Evolutionary conservation across 1,284 basidiomycete species (phyloP), one percentile per base, ranked within the genome.

Genomic region (Wallemia mellicola): DNA sequence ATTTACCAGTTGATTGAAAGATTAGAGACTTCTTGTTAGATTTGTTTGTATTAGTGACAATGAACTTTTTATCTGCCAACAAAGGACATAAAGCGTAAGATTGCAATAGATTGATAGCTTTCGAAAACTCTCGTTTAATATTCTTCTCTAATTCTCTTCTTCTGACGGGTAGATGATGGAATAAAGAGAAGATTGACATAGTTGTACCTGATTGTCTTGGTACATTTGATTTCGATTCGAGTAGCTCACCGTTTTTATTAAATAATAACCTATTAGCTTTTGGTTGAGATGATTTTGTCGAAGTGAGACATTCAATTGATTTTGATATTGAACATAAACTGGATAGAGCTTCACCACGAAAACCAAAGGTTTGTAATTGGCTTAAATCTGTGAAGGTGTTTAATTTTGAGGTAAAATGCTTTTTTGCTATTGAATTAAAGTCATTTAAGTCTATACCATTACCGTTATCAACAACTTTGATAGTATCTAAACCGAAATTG

Each of bases 381-480:
- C 78, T 73, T 0, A 98, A 76, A 65, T 88, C 85, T 1, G 77
- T 73, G 65, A 85, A 86, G 1, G 79, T 77, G 0, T 79, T 71
- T 0, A 98, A 74, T 68, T 98, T 98, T 17, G 91, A 95, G 0
- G 92, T 98, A 68, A 91, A 80, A 66, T 96, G 86, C 68, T 94
- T 95, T 61, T 91, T 73, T 1, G 79, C 88, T 27, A 95, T 76
- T 59, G 72, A 76, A 7, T 80, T 76, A 69, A 87, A 83, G 69
- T 96, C 83, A 11, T 76, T 72, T 60, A 81, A 74, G 0, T 78
- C 72, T 61, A 98, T 88, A 0, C 92, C 92, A 59, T 73, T 77
- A 0, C 92, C 94, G 69, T 98, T 94, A 71, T 99, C 94, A 59
- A 84, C 70, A 27, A 98, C 86, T 67, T 98, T 88, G 63, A 98